Base-by-base conservation (phyloP, 495 filamentous ascomycete genomes). In the Clohesyomyces aquaticus region DNA sequence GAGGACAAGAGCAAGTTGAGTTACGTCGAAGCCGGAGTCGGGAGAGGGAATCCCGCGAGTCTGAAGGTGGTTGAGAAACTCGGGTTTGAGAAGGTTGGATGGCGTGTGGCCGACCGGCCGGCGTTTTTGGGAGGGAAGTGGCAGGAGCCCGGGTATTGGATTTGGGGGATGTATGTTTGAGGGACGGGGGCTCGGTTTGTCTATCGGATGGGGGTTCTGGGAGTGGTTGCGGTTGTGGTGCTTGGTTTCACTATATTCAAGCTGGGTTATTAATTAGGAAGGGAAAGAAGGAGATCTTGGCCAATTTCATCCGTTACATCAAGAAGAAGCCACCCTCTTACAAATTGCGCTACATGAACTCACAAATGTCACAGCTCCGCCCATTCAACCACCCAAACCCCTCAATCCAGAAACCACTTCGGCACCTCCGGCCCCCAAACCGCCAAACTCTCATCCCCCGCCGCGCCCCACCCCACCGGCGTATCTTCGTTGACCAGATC, bases 401-500 rank as follows among this genome's bases (percentile, higher is more conserved):
- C 48, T 52, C 48, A 69, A 48, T 69, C 66, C 27, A 69, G 58
- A 51, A 69, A 69, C 61, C 61, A 65, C 55, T 65, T 61, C 18
- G 66, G 66, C 23, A 69, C 66, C 23, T 65, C 62, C 0, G 66
- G 66, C 1, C 66, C 66, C 66, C 66, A 69, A 54, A 69, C 61
- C 22, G 66, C 66, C 45, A 69, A 45, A 57, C 61, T 61, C 57
- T 69, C 66, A 50, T 69, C 61, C 10, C 66, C 66, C 1, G 66
- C 66, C 6, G 55, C 47, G 18, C 66, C 66, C 61, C 61, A 69
- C 23, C 61, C 66, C 3, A 69, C 55, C 12, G 69, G 84, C 63
- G 84, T 84, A 14, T 79, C 76, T 46, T 82, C 81, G 60, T 87
- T 81, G 47, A 91, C 82, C 67, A 89, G 75, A 59, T 89, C 87